These are phyloP conservation scores for Oryza brachyantha DNA, from an alignment of 176 grass and related monocot species.

Conservation along the genomic window DNA sequence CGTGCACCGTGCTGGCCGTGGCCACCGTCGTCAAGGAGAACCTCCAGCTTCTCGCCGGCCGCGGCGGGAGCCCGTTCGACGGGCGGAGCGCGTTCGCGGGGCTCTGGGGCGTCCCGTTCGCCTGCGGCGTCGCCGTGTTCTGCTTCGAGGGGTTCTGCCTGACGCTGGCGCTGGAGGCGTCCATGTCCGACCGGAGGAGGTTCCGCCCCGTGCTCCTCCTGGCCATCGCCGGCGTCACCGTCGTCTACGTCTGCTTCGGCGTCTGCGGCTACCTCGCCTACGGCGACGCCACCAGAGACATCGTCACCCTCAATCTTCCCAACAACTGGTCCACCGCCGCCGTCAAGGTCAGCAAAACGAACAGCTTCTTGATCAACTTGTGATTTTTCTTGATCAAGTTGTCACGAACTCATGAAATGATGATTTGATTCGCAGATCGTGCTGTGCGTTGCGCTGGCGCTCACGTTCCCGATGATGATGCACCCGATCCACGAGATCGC, in stretches of 20 bases:
- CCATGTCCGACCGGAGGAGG: conserved; percentile 44
- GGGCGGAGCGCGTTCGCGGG: conserved; percentile 49
- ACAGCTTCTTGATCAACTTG: background rate
- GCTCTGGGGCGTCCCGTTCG: conserved; percentile 66
- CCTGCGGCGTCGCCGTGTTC: conserved; percentile 70
- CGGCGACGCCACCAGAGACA: conserved; percentile 78
- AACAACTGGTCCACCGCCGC: conserved; percentile 55
- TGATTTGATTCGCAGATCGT: conserved; percentile 29
- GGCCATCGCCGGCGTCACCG: conserved; percentile 56
- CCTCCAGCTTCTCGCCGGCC: conserved; percentile 36
- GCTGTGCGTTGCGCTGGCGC: conserved; percentile 68
- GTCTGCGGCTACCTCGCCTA: conserved; percentile 81
- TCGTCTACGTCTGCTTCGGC: conserved; percentile 63
- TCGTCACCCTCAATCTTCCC: conserved; percentile 82
- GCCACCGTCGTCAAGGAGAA: conserved; percentile 79
- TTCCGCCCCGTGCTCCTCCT: conserved; percentile 63
- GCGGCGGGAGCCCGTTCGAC: conserved; percentile 27
- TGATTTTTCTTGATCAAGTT: background rate
- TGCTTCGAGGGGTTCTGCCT: conserved; percentile 94
- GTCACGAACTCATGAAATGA: background rate
- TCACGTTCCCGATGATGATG: conserved; percentile 90
- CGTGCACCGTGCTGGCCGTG: conserved; percentile 71
- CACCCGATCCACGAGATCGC: conserved; percentile 94
- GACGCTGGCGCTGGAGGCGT: conserved; percentile 77
- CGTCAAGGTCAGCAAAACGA: conserved; percentile 52